Percentiles rank a stretch among this genome's conserved stretches.
phyloP scores from a whole-genome alignment of 78 protist species.

The Bigelowiella natans region DNA sequence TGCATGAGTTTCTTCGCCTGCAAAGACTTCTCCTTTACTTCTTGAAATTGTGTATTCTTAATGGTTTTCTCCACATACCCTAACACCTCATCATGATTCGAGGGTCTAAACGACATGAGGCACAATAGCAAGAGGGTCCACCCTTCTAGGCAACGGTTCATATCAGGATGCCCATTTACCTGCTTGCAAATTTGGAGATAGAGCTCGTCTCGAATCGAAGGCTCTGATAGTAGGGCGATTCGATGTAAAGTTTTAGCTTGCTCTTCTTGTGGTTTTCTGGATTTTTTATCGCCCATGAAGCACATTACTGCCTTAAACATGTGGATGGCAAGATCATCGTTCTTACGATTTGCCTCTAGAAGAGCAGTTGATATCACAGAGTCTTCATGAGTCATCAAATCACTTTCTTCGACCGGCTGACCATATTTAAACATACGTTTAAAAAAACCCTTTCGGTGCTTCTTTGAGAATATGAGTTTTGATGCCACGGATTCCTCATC shows the following conservation, averaged over 20 bases:
- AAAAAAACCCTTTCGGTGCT: not conserved
- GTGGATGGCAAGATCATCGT: not conserved
- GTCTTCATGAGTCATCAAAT: not conserved
- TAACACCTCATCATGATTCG: not conserved
- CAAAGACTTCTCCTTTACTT: not conserved
- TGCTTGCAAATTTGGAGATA: not conserved
- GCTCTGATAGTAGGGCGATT: not conserved
- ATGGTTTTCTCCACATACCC: not conserved
- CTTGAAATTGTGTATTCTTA: not conserved
- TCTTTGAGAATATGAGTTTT: no score
- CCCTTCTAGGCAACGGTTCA: not conserved
- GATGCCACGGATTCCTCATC: no score
- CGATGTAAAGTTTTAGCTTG: not conserved
- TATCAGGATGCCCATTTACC: not conserved
- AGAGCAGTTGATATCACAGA: not conserved
- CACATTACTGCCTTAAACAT: not conserved
- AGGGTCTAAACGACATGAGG: not conserved
- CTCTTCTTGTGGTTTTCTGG: not conserved
- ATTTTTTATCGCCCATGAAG: slow-evolving; percentile 4
- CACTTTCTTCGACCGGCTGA: not conserved
- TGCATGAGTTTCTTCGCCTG: not conserved
- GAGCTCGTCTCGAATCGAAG: not conserved
- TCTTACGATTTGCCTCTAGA: not conserved
- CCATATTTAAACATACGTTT: not conserved
- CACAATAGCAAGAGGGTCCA: not conserved